A percentile compares a stretch with the other conserved stretches of the same genome.
phyloP scores from a whole-genome alignment of 176 grass and related monocot genomes.

The Eragrostis nindensis region DNA sequence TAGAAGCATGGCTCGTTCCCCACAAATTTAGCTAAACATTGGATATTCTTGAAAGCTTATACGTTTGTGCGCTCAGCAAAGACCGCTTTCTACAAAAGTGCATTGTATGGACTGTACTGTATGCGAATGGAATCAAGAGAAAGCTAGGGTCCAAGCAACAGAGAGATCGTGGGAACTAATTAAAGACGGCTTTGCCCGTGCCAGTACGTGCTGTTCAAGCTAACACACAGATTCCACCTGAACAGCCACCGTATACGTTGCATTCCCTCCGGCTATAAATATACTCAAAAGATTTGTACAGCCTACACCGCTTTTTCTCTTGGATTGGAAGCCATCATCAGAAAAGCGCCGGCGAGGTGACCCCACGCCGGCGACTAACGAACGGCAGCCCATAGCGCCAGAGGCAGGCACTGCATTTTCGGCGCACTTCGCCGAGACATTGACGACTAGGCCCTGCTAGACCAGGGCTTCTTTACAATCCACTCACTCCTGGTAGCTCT shows the following conservation, averaged over 20 bases:
- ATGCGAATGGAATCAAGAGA: background rate
- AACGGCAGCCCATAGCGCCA: background rate
- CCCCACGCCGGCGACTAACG: slow-evolving; percentile 19
- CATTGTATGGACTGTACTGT: background rate
- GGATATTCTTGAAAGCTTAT: background rate
- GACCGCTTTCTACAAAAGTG: background rate
- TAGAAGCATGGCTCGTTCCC: background rate
- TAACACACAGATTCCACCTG: slow-evolving; percentile 36
- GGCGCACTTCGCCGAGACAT: slow-evolving; percentile 26
- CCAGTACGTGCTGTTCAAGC: slow-evolving; percentile 30
- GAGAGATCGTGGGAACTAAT: background rate
- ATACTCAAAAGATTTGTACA: slow-evolving; percentile 46
- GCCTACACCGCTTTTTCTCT: background rate
- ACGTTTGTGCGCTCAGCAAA: background rate
- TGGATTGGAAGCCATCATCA: background rate
- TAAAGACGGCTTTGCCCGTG: background rate
- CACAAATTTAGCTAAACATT: background rate
- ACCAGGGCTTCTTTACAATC: background rate
- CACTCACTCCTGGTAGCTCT: slow-evolving; percentile 15
- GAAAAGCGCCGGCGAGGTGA: background rate
- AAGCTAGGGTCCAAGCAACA: background rate
- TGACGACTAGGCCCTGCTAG: background rate
- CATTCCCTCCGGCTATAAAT: background rate
- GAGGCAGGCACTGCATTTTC: background rate
- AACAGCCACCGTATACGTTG: slow-evolving; percentile 17